Percentiles rank a stretch among this genome's conserved stretches.
Evolutionary conservation across 75 land plant species (phyloP).

Genomic region (Pinus albicaulis): DNA sequence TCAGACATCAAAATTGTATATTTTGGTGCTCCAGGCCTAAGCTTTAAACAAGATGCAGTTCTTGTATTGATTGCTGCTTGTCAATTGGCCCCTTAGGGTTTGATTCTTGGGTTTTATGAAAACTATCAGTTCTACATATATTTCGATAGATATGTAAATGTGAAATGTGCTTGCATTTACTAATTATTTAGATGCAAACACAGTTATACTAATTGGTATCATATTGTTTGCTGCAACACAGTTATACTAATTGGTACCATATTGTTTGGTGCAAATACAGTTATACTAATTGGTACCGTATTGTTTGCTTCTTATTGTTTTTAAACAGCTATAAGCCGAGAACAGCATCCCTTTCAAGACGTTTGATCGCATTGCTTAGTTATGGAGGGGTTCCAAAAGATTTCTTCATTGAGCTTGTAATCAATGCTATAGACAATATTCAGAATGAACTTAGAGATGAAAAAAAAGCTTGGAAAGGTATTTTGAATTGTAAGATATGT

Average conservation of each 20-base stretch:
- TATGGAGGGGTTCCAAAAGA: constrained; percentile 70
- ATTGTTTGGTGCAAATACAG: not conserved
- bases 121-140: too few relatives aligned
- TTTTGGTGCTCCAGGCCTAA: too few relatives aligned
- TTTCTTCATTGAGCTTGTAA: constrained; percentile 45
- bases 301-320: not conserved
- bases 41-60: too few relatives aligned
- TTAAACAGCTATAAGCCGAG: constrained; percentile 55
- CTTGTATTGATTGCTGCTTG: too few relatives aligned
- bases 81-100: too few relatives aligned
- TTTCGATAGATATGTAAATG: too few relatives aligned
- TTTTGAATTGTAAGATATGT: not conserved
- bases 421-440: constrained; percentile 38
- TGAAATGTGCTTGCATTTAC: not conserved
- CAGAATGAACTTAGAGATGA: constrained; percentile 18
- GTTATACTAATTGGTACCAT: not conserved
- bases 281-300: too few relatives aligned
- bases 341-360: constrained; percentile 43
- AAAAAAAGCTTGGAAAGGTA: constrained; percentile 43
- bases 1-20: too few relatives aligned
- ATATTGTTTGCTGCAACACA: not conserved
- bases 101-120: too few relatives aligned
- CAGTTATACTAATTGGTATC: not conserved
- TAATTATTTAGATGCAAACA: not conserved
- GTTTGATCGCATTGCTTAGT: constrained; percentile 62